Percentiles rank a stretch among this genome's conserved stretches.
Evolutionary conservation across 2,329 filamentous ascomycete genomes (phyloP).

Genomic region (Arthrobotrys megalospora): DNA sequence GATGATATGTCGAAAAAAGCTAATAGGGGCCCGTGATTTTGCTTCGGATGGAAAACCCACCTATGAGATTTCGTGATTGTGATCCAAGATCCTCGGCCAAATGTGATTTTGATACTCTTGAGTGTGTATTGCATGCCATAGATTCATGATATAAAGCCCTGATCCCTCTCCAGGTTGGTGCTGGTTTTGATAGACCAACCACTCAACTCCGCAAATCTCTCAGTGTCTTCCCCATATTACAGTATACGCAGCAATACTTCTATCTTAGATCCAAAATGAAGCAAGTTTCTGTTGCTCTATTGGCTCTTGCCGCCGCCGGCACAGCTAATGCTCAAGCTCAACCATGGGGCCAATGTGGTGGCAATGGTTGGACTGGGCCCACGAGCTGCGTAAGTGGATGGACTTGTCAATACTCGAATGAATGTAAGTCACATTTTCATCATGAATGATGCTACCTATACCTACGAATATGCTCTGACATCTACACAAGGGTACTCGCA

Average conservation of each 20-base stretch:
- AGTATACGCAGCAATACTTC: too few species aligned
- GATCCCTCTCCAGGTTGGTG: too few species aligned
- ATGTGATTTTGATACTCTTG: too few species aligned
- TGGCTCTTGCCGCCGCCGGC: conserved; percentile 34
- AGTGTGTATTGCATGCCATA: too few species aligned
- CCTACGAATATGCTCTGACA: neutral
- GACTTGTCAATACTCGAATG: conserved; percentile 35
- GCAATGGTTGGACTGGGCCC: conserved; percentile 38
- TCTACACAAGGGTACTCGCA: conserved; percentile 33
- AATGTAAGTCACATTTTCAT: conserved; percentile 16
- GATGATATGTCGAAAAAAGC: conserved; percentile 9
- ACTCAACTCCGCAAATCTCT: neutral
- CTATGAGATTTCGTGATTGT: conserved; percentile 13
- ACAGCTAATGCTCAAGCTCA: conserved; percentile 42
- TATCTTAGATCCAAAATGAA: conserved; percentile 21
- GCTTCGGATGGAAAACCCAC: conserved; percentile 13
- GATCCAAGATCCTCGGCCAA: too few species aligned
- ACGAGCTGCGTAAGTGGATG: conserved; percentile 36
- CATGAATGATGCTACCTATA: neutral
- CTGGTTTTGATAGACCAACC: neutral
- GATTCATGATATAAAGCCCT: conserved; percentile 1
- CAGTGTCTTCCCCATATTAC: too few species aligned
- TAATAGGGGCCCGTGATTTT: too few species aligned
- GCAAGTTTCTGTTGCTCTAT: conserved; percentile 29
- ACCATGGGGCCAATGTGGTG: conserved; percentile 43